phyloP scores from a whole-genome alignment of 1,139 yeast species.

The Protomyces pachydermus region DNA sequence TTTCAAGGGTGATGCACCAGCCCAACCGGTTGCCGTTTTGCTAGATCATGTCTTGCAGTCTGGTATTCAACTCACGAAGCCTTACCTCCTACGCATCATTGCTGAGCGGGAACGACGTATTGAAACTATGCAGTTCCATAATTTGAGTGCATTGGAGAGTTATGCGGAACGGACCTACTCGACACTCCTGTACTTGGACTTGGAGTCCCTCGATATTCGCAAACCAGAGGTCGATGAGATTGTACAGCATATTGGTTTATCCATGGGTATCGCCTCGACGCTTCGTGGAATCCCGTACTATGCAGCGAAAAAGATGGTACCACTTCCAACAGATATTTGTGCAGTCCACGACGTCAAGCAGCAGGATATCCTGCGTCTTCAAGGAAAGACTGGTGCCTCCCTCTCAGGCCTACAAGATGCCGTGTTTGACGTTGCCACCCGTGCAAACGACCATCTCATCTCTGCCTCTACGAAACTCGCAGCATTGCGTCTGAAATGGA shows the following conservation, averaged over 20 bases:
- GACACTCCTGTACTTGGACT: conserved; percentile 64
- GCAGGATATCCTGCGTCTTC: conserved; percentile 56
- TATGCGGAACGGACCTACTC: conserved; percentile 79
- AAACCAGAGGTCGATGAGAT: conserved; percentile 53
- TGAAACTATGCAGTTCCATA: conserved; percentile 48
- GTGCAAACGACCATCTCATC: conserved; percentile 74
- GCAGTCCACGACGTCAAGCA: conserved; percentile 55
- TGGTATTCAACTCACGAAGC: conserved; percentile 47
- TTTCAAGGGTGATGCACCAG: conserved; percentile 37
- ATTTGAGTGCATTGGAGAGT: conserved; percentile 58
- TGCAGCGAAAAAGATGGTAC: conserved; percentile 47
- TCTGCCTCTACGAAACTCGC: conserved; percentile 57
- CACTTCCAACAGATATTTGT: conserved; percentile 60
- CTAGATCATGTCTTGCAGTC: conserved; percentile 40
- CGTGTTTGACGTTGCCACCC: conserved; percentile 63
- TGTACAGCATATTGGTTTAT: conserved; percentile 74
- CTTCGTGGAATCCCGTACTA: conserved; percentile 60
- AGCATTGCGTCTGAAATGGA: conserved; percentile 48
- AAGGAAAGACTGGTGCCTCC: conserved; percentile 38
- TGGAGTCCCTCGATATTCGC: conserved; percentile 47
- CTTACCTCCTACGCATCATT: conserved; percentile 57
- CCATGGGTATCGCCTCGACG: conserved; percentile 65
- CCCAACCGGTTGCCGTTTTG: conserved; percentile 61
- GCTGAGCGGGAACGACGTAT: conserved; percentile 55
- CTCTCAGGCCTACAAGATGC: conserved; percentile 51